phyloP scores from a whole-genome alignment of 345 rosid species.

The Anacardium occidentale region DNA sequence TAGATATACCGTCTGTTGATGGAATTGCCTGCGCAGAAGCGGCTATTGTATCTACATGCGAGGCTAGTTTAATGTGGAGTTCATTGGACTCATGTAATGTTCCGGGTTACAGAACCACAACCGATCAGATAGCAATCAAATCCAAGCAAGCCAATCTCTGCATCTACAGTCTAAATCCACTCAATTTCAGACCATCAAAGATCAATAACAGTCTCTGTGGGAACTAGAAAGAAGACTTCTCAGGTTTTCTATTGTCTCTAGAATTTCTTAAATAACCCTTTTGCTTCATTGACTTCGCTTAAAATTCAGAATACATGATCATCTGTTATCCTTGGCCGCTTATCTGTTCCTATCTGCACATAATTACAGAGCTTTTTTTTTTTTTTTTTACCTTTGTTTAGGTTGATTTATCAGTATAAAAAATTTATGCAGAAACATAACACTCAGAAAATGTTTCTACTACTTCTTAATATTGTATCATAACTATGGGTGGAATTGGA shows the following conservation, averaged over 20 bases:
- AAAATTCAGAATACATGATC: constrained; percentile 6
- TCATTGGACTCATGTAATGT: constrained; percentile 62
- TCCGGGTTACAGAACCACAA: constrained; percentile 75
- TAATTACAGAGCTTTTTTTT: too few relatives aligned
- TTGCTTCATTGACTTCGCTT: neutral
- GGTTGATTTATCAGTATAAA: too few relatives aligned
- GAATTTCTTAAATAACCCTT: neutral
- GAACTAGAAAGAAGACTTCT: constrained; percentile 16
- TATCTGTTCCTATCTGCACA: too few relatives aligned
- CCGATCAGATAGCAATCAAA: constrained; percentile 69
- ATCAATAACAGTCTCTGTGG: constrained; percentile 55
- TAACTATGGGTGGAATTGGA: too few relatives aligned
- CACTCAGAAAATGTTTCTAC: too few relatives aligned
- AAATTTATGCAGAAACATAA: too few relatives aligned
- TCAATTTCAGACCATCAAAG: constrained; percentile 78
- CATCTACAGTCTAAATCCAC: constrained; percentile 68
- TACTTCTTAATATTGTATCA: too few relatives aligned
- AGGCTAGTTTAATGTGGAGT: constrained; percentile 64
- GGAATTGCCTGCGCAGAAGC: constrained; percentile 74
- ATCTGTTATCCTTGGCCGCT: constrained; percentile 1
- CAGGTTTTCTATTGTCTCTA: neutral
- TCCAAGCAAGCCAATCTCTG: constrained; percentile 65
- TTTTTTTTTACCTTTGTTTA: too few relatives aligned
- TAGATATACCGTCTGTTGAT: constrained; percentile 72
- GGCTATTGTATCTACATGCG: constrained; percentile 61